A percentile compares a stretch with the other conserved stretches of the same genome.
phyloP scores from a whole-genome alignment of 371 early-diverging fungal genomes.

The Phascolomyces articulosus region DNA sequence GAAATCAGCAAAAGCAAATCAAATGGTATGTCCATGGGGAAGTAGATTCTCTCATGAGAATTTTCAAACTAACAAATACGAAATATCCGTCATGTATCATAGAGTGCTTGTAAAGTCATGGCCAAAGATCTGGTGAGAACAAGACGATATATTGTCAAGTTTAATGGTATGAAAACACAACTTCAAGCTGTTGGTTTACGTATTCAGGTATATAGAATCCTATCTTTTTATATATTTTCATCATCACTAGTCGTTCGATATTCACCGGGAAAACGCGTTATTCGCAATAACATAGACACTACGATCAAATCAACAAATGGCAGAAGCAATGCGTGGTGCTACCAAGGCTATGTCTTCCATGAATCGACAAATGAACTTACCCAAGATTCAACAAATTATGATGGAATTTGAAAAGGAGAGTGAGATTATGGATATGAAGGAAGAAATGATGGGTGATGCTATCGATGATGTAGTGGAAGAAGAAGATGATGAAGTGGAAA shows the following conservation, averaged over 20 bases:
- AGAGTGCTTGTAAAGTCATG: slow-evolving; percentile 93
- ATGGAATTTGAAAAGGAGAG: slow-evolving; percentile 96
- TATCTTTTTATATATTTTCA: no score
- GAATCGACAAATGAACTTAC: slow-evolving; percentile 94
- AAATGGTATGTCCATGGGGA: slow-evolving; percentile 84
- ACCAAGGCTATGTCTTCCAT: slow-evolving; percentile 96
- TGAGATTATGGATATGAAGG: slow-evolving; percentile 98
- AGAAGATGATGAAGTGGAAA: slow-evolving; percentile 90
- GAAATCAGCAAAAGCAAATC: slow-evolving; percentile 87
- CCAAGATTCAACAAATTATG: slow-evolving; percentile 93
- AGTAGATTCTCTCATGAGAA: not conserved
- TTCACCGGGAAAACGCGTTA: no score
- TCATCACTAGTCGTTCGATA: no score
- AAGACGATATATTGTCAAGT: slow-evolving; percentile 91
- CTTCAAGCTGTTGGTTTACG: slow-evolving; percentile 91
- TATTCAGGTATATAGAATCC: slow-evolving; percentile 77
- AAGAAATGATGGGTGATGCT: slow-evolving; percentile 97
- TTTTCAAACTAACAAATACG: not conserved
- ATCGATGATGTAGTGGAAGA: slow-evolving; percentile 96
- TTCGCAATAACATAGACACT: slow-evolving; percentile 62
- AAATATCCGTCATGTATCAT: not conserved
- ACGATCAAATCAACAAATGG: slow-evolving; percentile 94
- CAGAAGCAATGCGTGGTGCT: slow-evolving; percentile 94
- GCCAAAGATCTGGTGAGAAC: slow-evolving; percentile 97
- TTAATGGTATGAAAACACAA: slow-evolving; percentile 94